phyloP scores from a whole-genome alignment of 371 early-diverging fungal species.

The Furculomyces boomerangus region DNA sequence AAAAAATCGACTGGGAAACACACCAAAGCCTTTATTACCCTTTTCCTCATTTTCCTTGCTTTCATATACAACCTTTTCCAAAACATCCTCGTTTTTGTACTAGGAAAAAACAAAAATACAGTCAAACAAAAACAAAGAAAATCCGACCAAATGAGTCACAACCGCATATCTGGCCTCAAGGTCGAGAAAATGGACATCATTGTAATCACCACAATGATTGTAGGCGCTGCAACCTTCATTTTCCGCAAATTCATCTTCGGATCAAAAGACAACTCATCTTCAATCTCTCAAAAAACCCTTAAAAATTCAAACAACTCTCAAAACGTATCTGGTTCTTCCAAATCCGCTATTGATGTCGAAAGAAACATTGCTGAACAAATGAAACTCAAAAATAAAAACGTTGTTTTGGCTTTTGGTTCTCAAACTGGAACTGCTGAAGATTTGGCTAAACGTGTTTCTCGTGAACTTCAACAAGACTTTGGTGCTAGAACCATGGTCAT shows the following conservation, averaged over 20 bases:
- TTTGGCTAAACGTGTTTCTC: conserved; percentile 70
- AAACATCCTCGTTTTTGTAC: too few species aligned
- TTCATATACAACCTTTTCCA: background rate
- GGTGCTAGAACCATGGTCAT: conserved; percentile 26
- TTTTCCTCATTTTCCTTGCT: background rate
- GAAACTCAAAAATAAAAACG: conserved; percentile 30
- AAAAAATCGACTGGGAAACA: background rate
- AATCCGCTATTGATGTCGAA: background rate
- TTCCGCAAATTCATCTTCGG: conserved; percentile 16
- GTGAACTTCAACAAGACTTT: conserved; percentile 76
- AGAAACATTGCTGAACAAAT: conserved; percentile 20
- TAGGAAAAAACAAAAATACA: background rate
- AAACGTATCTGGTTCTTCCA: background rate
- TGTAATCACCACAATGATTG: conserved; percentile 2
- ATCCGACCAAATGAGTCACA: background rate
- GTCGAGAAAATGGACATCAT: background rate
- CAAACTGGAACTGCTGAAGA: conserved; percentile 97
- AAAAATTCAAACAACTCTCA: background rate
- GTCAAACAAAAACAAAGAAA: background rate
- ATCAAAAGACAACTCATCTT: background rate
- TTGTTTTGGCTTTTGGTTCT: conserved; percentile 72
- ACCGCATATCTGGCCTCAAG: background rate
- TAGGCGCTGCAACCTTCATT: conserved; percentile 20
- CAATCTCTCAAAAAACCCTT: background rate
- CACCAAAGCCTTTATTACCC: background rate